Evolutionary conservation across 1,139 yeast species (phyloP), one percentile per base, ranked within the genome.

Genomic region (Saccharomyces pastorianus): DNA sequence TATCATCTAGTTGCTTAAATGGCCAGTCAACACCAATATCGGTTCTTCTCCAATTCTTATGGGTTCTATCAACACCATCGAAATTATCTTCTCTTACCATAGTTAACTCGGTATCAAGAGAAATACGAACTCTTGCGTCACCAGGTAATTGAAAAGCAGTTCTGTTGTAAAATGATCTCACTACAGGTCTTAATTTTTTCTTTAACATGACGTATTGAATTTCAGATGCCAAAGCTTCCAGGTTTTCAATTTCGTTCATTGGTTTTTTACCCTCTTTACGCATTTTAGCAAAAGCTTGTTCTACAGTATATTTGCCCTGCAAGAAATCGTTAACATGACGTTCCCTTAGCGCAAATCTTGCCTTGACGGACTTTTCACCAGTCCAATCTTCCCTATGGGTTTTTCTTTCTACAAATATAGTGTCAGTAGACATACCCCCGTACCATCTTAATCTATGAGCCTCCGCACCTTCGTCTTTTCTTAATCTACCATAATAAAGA

Each of bases 321-420:
- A 91, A 72, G 70, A 88, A 93, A 51, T 83, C 82, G 69, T 93
- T 93, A 53, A 91, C 93, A 66, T 89, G 82, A 71, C 87, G 88
- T 70, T 93, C 99, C 71, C 91, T 93, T 64, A 93, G 76, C 13
- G 91, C 84, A 73, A 93, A 93, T 70, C 99, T 82, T 4, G 98
- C 98, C 74, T 93, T 93, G 61, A 93, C 99, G 11, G 96, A 88
- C 73, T 91, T 91, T 72, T 93, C 99, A 65, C 99, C 99, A 2
- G 99, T 93, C 99, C 99, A 93, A 74, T 93, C 99, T 72, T 93
- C 99, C 72, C 99, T 82, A 69, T 93, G 99, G 13, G 99, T 93
- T 72, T 93, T 93, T 72, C 99, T 83, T 73, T 93, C 99, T 41
- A 93, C 96, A 62, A 93, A 93, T 55, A 93, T 89, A 53, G 88